phyloP scores from a whole-genome alignment of 1,284 basidiomycete species.

The Malassezia nana region DNA sequence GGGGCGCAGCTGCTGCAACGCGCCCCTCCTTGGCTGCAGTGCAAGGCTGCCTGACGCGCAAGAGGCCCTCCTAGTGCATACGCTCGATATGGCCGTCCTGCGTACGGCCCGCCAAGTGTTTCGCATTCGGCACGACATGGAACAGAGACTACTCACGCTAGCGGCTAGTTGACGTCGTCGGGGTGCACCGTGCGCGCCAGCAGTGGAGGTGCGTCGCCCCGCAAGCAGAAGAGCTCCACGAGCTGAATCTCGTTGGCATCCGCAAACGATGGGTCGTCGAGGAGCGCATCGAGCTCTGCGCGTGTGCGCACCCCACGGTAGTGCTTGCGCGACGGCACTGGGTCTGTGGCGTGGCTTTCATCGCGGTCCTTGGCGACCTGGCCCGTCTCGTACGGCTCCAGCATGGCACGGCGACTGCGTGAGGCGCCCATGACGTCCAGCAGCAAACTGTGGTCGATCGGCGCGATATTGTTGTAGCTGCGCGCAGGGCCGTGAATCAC shows the following conservation, averaged over 20 bases:
- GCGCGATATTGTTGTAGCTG: conserved; percentile 36
- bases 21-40: conserved; percentile 34
- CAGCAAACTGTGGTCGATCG: conserved; percentile 25
- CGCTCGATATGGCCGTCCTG: conserved; percentile 29
- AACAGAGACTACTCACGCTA: neutral
- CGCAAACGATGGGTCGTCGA: conserved; percentile 51
- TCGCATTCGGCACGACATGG: conserved; percentile 7
- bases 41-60: conserved; percentile 22
- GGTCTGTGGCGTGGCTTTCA: conserved; percentile 50
- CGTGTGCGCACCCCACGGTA: conserved; percentile 62
- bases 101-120: conserved; percentile 7
- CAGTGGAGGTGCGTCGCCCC: conserved; percentile 3
- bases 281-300: conserved; percentile 57
- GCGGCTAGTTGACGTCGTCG: neutral
- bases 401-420: conserved; percentile 44
- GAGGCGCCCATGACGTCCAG: conserved; percentile 43
- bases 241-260: conserved; percentile 1
- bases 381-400: neutral
- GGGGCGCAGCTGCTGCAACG: conserved; percentile 30
- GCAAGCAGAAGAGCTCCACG: conserved; percentile 3
- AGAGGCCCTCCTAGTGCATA: conserved; percentile 30
- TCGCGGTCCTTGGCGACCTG: neutral
- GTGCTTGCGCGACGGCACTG: conserved; percentile 51
- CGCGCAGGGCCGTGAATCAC: conserved; percentile 61
- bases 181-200: neutral